phyloP scores from a whole-genome alignment of 2,329 filamentous ascomycete species.

The Oidium heveae region DNA sequence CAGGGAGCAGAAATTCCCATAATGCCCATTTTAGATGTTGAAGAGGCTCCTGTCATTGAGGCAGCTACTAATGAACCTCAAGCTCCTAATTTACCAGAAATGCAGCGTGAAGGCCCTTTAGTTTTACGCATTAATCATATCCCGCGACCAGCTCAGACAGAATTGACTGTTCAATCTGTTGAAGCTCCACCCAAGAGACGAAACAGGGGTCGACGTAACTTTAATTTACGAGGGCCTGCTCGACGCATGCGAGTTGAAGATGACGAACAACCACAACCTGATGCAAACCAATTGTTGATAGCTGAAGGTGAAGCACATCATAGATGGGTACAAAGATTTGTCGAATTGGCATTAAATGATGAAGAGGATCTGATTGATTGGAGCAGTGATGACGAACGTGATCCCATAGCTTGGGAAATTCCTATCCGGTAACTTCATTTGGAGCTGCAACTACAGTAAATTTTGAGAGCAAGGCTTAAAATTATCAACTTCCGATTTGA shows the following conservation, averaged over 20 bases:
- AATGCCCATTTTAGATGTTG: conserved; percentile 1
- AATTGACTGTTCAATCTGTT: conserved; percentile 1
- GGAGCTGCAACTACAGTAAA: background rate
- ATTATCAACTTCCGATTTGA: background rate
- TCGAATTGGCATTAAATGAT: conserved; percentile 14
- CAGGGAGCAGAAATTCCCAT: background rate
- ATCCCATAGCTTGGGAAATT: conserved; percentile 20
- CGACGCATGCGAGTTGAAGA: background rate
- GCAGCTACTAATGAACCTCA: conserved; percentile 5
- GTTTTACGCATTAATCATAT: conserved; percentile 13
- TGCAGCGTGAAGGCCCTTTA: conserved; percentile 13
- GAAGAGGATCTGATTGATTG: conserved; percentile 14
- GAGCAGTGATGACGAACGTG: conserved; percentile 20
- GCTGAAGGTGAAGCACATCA: conserved; percentile 8
- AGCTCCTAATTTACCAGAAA: conserved; percentile 3
- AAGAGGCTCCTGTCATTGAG: conserved; percentile 1
- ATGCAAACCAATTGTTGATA: conserved; percentile 3
- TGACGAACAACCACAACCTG: conserved; percentile 2
- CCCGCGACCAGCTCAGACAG: conserved; percentile 7
- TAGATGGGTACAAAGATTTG: conserved; percentile 14
- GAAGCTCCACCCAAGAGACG: background rate
- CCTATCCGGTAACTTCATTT: conserved; percentile 1
- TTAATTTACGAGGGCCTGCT: conserved; percentile 1
- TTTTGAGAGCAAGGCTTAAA: background rate
- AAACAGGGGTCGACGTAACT: conserved; percentile 1